Percentiles rank a stretch among this genome's conserved stretches.
phyloP scores from a whole-genome alignment of 2,329 filamentous ascomycete species.

The Exophiala dermatitidis region DNA sequence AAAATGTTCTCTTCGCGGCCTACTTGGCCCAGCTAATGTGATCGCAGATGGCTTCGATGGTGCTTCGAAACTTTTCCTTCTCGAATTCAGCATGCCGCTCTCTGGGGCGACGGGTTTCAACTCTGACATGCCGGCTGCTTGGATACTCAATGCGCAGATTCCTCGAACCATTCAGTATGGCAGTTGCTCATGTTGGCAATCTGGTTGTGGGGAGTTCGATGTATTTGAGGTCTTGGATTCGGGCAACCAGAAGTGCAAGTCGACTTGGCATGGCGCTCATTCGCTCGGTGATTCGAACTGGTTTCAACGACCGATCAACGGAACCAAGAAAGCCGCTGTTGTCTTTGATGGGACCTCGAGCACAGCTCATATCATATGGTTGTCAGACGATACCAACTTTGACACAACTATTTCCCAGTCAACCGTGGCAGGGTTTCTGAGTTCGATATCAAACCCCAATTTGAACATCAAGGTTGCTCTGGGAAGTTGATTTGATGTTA shows the following conservation, averaged over 20 bases:
- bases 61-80: slow-evolving; percentile 63
- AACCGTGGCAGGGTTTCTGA: slow-evolving; percentile 13
- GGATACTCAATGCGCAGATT: slow-evolving; percentile 68
- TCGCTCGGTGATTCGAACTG: slow-evolving; percentile 63
- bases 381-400: slow-evolving; percentile 20
- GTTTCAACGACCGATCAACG: slow-evolving; percentile 57
- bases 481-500: slow-evolving; percentile 4
- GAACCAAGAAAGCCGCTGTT: slow-evolving; percentile 57
- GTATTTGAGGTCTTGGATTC: slow-evolving; percentile 63
- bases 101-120: slow-evolving; percentile 47
- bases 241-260: slow-evolving; percentile 61
- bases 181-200: slow-evolving; percentile 64
- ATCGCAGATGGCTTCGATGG: slow-evolving; percentile 60
- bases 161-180: slow-evolving; percentile 64
- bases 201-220: slow-evolving; percentile 67
- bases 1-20: slow-evolving; percentile 29
- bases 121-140: slow-evolving; percentile 65
- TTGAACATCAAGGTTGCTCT: slow-evolving; percentile 11
- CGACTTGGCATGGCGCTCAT: slow-evolving; percentile 56
- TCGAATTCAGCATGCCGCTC: slow-evolving; percentile 66
- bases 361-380: slow-evolving; percentile 19
- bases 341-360: slow-evolving; percentile 43
- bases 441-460: slow-evolving; percentile 9
- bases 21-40: neutral
- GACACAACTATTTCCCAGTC: slow-evolving; percentile 13